A percentile compares a stretch with the other conserved stretches of the same genome.
Evolutionary conservation across 2,329 filamentous ascomycete species (phyloP).

Genomic region (Bertia moriformis): DNA sequence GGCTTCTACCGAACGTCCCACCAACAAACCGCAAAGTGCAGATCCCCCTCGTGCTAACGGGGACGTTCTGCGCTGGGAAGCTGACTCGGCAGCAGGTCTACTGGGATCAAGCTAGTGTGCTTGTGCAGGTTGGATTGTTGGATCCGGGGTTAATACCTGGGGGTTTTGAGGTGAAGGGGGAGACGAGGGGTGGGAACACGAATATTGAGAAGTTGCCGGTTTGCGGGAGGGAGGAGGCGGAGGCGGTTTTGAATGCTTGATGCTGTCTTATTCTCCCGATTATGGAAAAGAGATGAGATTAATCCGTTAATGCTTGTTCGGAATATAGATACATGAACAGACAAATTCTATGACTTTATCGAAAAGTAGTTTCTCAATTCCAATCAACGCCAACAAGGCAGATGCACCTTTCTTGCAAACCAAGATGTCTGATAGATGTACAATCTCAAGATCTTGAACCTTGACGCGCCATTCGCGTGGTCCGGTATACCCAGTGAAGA

Average conservation of each 20-base stretch:
- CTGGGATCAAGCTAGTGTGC: slow-evolving; percentile 52
- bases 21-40: slow-evolving; percentile 35
- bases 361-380: too few relatives aligned
- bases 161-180: slow-evolving; percentile 4
- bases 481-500: too few relatives aligned
- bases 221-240: slow-evolving; percentile 19
- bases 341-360: too few relatives aligned
- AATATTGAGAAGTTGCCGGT: slow-evolving; percentile 21
- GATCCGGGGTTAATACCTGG: neutral
- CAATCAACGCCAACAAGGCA: too few relatives aligned
- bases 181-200: slow-evolving; percentile 6
- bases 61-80: slow-evolving; percentile 47
- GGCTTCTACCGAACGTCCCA: slow-evolving; percentile 37
- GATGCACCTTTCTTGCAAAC: too few relatives aligned
- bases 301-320: too few relatives aligned
- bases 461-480: too few relatives aligned
- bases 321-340: too few relatives aligned
- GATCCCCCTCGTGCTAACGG: slow-evolving; percentile 45
- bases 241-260: slow-evolving; percentile 21
- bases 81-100: slow-evolving; percentile 53
- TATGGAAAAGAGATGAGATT: too few relatives aligned
- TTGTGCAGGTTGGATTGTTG: slow-evolving; percentile 41
- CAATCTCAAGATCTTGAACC: too few relatives aligned
- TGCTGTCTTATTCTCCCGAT: too few relatives aligned
- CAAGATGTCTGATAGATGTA: too few relatives aligned